A percentile compares a stretch with the other conserved stretches of the same genome.
These are phyloP conservation scores for Pichia scutulata DNA, from an alignment of 805 yeast species.

Conservation along the genomic window DNA sequence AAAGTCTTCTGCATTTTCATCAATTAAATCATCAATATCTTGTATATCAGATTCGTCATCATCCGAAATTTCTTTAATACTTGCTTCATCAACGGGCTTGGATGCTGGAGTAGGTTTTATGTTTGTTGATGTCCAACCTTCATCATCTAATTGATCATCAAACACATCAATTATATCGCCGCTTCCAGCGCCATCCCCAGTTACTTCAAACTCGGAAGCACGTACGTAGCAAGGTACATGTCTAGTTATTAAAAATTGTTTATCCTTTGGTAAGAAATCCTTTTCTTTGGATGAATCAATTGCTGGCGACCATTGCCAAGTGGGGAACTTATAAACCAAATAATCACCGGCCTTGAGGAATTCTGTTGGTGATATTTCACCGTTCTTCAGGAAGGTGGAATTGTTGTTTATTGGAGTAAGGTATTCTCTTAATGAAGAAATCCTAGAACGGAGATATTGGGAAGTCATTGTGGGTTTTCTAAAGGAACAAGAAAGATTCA, in stretches of 20 bases:
- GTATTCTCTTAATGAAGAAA: conserved; percentile 83
- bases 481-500: not conserved
- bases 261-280: conserved; percentile 76
- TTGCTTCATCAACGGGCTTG: not conserved
- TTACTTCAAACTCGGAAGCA: conserved; percentile 44
- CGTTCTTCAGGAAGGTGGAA: conserved; percentile 81
- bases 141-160: conserved; percentile 28
- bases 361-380: conserved; percentile 93
- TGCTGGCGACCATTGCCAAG: conserved; percentile 87
- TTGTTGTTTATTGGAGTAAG: conserved; percentile 82
- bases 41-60: conserved; percentile 27
- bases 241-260: conserved; percentile 79
- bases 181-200: conserved; percentile 26
- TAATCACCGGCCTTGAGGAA: conserved; percentile 93
- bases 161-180: conserved; percentile 3
- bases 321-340: conserved; percentile 83
- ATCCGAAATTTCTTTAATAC: conserved; percentile 10
- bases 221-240: conserved; percentile 84
- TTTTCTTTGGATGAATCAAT: conserved; percentile 41
- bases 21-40: conserved; percentile 34
- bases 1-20: conserved; percentile 27
- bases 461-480: conserved; percentile 18
- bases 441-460: conserved; percentile 52
- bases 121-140: conserved; percentile 50
- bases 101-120: conserved; percentile 3